Evolutionary conservation across 2,329 filamentous ascomycete genomes (phyloP).

Genomic region (Coniosporium tulheliwenetii): DNA sequence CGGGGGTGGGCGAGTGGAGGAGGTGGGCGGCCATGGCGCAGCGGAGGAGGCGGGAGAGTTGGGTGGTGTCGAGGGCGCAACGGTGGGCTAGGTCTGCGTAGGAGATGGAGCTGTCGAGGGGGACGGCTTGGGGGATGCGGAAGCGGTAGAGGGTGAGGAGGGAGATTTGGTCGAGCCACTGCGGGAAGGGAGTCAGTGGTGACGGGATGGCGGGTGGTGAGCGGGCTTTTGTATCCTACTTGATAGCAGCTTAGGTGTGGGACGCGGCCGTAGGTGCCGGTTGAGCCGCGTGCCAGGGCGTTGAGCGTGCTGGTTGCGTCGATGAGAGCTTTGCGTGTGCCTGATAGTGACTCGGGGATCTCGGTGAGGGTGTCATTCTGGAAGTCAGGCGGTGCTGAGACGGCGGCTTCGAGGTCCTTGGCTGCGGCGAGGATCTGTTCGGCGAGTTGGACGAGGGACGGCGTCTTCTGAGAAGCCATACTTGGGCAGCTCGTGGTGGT

Average conservation of each 20-base stretch:
- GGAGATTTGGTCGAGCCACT: no score
- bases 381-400: not conserved
- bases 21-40: constrained; percentile 23
- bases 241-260: no score
- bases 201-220: no score
- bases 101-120: constrained; percentile 8
- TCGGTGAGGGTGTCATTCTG: not conserved
- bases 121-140: constrained; percentile 7
- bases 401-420: not conserved
- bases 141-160: constrained; percentile 1
- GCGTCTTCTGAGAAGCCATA: not conserved
- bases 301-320: not conserved
- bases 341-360: not conserved
- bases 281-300: no score
- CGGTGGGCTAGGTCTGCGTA: constrained; percentile 12
- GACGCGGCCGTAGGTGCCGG: no score
- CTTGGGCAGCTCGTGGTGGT: not conserved
- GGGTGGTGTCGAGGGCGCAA: constrained; percentile 10
- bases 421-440: not conserved
- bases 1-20: constrained; percentile 21
- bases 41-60: constrained; percentile 18
- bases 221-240: no score
- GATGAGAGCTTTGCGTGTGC: constrained; percentile 1
- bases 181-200: no score
- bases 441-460: not conserved